phyloP scores from a whole-genome alignment of 2,329 filamentous ascomycete species.

The Alternaria sp. region DNA sequence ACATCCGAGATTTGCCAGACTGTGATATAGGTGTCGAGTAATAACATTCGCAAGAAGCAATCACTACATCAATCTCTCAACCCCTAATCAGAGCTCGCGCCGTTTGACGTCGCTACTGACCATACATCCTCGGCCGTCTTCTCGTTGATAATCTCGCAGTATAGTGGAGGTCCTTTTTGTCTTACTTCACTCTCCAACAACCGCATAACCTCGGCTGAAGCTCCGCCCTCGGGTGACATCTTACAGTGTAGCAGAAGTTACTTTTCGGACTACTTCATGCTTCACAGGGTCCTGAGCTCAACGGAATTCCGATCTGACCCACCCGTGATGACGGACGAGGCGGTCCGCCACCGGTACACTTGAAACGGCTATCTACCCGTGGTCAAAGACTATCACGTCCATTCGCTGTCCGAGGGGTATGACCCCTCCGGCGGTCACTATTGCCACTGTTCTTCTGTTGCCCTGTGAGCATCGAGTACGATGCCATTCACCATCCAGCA shows the following conservation, averaged over 20 bases:
- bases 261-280: neutral
- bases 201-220: neutral
- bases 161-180: neutral
- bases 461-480: neutral
- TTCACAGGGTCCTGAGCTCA: neutral
- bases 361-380: neutral
- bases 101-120: neutral
- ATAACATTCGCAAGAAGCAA: neutral
- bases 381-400: neutral
- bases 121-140: neutral
- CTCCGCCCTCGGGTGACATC: neutral
- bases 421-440: neutral
- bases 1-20: neutral
- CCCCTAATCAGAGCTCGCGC: neutral
- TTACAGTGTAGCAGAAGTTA: neutral
- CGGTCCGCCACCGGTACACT: neutral
- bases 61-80: neutral
- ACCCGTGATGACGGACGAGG: neutral
- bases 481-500: neutral
- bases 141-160: neutral
- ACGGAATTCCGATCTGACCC: neutral
- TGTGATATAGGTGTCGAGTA: neutral
- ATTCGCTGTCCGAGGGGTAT: neutral
- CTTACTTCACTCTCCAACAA: neutral
- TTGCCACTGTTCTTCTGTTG: neutral